Evolutionary conservation across 352 stramenopile genomes (phyloP), one percentile per base, ranked within the genome.

Genomic region (Achlya hypogyna): DNA sequence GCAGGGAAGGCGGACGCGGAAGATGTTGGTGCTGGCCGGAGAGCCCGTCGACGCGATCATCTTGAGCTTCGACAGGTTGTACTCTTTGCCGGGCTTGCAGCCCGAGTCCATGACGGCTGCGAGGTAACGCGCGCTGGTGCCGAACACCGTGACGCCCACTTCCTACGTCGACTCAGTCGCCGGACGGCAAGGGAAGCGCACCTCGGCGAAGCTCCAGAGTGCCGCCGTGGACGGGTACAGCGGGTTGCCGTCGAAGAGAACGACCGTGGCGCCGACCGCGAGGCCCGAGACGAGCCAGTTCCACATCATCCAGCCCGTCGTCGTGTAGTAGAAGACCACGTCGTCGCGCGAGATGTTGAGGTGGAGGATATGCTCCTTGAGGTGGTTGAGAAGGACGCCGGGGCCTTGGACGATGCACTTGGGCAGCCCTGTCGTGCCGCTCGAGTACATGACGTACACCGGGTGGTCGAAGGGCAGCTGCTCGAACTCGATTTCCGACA

Each of bases 221-320:
- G 76, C 66, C 4, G 73, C 67, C 14, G 75, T 71, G 16, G 73
- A 79, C 40, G 79, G 79, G 56, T 88, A 90, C 65, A 88, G 62
- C 47, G 81, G 79, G 53, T 92, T 89, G 35, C 84, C 84, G 40
- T 92, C 84, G 23, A 88, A 93, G 29, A 90, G 68, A 16, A 95
- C 83, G 51, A 95, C 63, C 6, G 84, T 88, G 29, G 83, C 81
- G 29, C 83, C 82, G 63, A 84, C 73, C 20, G 81, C 78, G 12
- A 95, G 78, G 5, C 70, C 78, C 45, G 81, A 88, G 32, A 88
- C 79, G 56, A 91, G 72, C 85, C 85, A 95, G 63, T 93, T 93
- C 86, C 86, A 94, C 86, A 94, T 94, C 86, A 94, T 94, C 84
- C 82, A 90, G 4, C 78, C 84, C 2, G 84, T 92, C 3, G 84